phyloP scores from a whole-genome alignment of 805 yeast genomes.

The Myxozyma lipomycoides region DNA sequence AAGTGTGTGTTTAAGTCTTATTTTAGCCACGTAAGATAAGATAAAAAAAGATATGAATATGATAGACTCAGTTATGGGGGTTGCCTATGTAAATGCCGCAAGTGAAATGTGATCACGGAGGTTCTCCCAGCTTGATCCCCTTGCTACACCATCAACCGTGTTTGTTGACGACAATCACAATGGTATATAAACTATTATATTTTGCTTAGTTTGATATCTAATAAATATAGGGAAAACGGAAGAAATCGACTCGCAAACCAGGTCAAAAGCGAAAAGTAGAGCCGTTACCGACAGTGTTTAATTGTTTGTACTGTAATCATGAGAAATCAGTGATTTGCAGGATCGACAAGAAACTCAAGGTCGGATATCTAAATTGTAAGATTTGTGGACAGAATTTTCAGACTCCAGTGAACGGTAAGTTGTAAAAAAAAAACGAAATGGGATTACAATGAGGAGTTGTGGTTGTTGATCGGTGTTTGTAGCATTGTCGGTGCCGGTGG shows the following conservation, averaged over 20 bases:
- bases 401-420: constrained; percentile 63
- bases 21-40: too few species aligned
- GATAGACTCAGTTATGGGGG: too few species aligned
- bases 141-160: too few species aligned
- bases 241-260: constrained; percentile 31
- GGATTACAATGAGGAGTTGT: not conserved
- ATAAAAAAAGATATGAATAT: too few species aligned
- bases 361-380: constrained; percentile 84
- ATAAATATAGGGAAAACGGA: constrained; percentile 27
- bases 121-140: too few species aligned
- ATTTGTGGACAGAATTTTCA: constrained; percentile 94
- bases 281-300: constrained; percentile 28
- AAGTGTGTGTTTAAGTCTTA: too few species aligned
- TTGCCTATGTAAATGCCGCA: too few species aligned
- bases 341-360: constrained; percentile 76
- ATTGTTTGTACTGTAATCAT: constrained; percentile 90
- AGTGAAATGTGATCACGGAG: too few species aligned
- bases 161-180: too few species aligned
- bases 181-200: too few species aligned
- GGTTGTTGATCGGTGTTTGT: not conserved
- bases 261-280: constrained; percentile 12
- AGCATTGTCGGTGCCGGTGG: constrained; percentile 77
- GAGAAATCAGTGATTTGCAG: constrained; percentile 87
- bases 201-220: too few species aligned
- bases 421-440: not conserved